A percentile compares a stretch with the other conserved stretches of the same genome.
phyloP scores from a whole-genome alignment of 257 asterid genomes.

The Fraxinus cuspidata region DNA sequence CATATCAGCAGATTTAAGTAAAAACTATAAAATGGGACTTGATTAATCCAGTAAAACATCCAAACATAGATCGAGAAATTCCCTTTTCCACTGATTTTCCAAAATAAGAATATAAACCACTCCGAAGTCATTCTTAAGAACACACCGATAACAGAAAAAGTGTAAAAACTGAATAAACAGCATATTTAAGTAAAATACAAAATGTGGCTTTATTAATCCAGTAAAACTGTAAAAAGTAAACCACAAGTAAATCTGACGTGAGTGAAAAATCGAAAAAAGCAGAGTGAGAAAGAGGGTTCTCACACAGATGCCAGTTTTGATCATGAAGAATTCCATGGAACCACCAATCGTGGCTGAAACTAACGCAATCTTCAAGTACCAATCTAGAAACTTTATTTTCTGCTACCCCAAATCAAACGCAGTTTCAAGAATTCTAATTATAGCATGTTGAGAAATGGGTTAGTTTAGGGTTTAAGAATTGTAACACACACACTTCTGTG shows the following conservation, averaged over 20 bases:
- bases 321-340: conserved; percentile 93
- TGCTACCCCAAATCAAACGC: conserved; percentile 15
- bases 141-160: not conserved
- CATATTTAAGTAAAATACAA: not conserved
- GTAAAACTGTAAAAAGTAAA: not conserved
- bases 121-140: not conserved
- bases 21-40: not conserved
- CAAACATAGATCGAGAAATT: not conserved
- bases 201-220: not conserved
- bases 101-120: not conserved
- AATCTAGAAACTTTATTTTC: conserved; percentile 70
- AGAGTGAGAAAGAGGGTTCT: conserved; percentile 48
- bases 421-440: not conserved
- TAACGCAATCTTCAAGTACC: conserved; percentile 83
- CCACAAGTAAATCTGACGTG: not conserved
- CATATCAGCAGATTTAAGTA: not conserved
- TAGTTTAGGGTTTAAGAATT: too few species aligned
- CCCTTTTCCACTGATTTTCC: not conserved
- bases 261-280: not conserved
- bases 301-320: conserved; percentile 96
- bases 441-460: too few species aligned
- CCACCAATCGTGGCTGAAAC: conserved; percentile 77
- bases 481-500: too few species aligned
- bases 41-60: not conserved
- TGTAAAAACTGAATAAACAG: not conserved